phyloP scores from a whole-genome alignment of 139 green algal species.

The Picochlorum sp. region DNA sequence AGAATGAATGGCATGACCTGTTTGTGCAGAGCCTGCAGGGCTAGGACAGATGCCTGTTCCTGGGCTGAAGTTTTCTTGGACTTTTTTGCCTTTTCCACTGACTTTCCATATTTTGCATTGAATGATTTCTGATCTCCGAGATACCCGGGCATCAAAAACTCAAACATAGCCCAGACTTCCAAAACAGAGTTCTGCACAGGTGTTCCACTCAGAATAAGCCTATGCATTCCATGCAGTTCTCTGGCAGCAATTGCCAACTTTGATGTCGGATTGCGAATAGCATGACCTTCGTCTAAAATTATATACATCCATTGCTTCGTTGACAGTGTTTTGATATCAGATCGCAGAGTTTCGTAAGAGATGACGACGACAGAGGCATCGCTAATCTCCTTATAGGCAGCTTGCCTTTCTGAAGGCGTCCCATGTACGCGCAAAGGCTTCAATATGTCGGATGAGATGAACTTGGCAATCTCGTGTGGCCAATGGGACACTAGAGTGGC shows the following conservation, averaged over 20 bases:
- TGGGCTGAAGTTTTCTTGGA: slow-evolving; percentile 46
- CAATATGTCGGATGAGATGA: slow-evolving; percentile 26
- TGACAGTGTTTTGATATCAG: slow-evolving; percentile 68
- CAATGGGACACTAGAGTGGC: slow-evolving; percentile 91
- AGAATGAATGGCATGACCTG: slow-evolving; percentile 93
- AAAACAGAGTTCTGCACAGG: slow-evolving; percentile 91
- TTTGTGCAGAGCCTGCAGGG: slow-evolving; percentile 82
- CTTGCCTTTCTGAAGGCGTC: slow-evolving; percentile 18
- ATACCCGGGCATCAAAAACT: slow-evolving; percentile 95
- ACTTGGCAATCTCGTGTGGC: slow-evolving; percentile 76
- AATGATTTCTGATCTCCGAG: slow-evolving; percentile 63
- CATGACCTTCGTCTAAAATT: slow-evolving; percentile 94
- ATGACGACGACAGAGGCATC: slow-evolving; percentile 67
- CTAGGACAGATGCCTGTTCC: slow-evolving; percentile 33
- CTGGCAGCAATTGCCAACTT: slow-evolving; percentile 46
- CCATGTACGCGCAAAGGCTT: slow-evolving; percentile 56
- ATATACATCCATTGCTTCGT: slow-evolving; percentile 70
- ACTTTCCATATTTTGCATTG: slow-evolving; percentile 71
- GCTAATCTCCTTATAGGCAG: background rate
- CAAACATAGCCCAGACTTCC: slow-evolving; percentile 96
- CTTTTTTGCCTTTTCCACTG: slow-evolving; percentile 44
- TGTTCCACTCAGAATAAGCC: slow-evolving; percentile 84
- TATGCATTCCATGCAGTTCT: slow-evolving; percentile 55
- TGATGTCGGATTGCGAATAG: slow-evolving; percentile 81
- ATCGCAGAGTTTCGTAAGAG: slow-evolving; percentile 78